Evolutionary conservation across 768 basidiomycete species (phyloP).

Genomic region (Stropharia rugosoannulata): DNA sequence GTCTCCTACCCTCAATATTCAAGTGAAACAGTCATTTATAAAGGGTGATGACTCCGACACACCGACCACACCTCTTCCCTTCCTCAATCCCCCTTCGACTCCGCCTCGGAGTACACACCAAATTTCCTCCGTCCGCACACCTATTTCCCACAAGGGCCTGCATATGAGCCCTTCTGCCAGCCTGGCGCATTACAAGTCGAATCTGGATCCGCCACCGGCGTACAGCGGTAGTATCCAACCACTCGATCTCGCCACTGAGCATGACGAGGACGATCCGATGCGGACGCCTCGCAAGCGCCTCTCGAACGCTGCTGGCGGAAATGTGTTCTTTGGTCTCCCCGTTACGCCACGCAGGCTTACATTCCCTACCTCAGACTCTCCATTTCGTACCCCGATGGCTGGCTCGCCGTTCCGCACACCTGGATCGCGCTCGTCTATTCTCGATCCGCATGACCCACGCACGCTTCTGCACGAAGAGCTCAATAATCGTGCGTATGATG

Average conservation of each 20-base stretch:
- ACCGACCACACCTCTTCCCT: constrained; percentile 26
- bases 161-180: constrained; percentile 71
- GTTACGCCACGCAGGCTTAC: constrained; percentile 38
- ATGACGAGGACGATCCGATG: constrained; percentile 28
- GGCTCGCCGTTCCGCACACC: constrained; percentile 46
- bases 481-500: constrained; percentile 40
- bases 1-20: constrained; percentile 46
- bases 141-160: constrained; percentile 64
- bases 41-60: constrained; percentile 18
- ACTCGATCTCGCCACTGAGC: constrained; percentile 19
- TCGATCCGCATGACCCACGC: constrained; percentile 73
- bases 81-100: constrained; percentile 35
- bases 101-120: constrained; percentile 35
- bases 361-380: constrained; percentile 39
- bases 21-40: constrained; percentile 16
- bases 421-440: constrained; percentile 43
- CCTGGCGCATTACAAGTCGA: constrained; percentile 66
- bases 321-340: constrained; percentile 25
- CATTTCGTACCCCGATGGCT: constrained; percentile 33
- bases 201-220: constrained; percentile 63
- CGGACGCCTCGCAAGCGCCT: constrained; percentile 38
- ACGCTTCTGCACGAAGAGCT: constrained; percentile 73
- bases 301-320: not conserved
- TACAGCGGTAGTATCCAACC: constrained; percentile 23
- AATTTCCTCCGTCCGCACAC: constrained; percentile 63